Conservation (phyloP, 345 rosid genomes). For the Acer campestre region DNA sequence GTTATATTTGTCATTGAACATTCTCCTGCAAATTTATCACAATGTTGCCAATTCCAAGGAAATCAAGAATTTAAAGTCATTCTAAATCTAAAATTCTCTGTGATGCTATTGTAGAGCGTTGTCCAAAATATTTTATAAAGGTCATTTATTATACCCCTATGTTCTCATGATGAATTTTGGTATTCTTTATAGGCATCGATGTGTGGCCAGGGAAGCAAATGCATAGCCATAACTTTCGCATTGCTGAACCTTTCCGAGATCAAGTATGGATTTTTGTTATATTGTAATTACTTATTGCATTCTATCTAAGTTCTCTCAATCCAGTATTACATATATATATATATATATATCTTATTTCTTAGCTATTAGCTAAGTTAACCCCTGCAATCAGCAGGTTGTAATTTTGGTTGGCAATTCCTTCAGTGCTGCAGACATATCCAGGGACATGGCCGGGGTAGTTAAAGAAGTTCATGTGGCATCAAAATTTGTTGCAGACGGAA, state of each 20-base stretch:
- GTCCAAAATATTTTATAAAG: not conserved
- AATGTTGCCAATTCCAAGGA: not conserved
- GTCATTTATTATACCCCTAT: not conserved
- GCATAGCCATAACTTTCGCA: constrained; percentile 84
- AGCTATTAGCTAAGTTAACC: not conserved
- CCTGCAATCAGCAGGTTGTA: constrained; percentile 48
- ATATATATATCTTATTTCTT: not conserved
- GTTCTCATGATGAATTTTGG: not conserved
- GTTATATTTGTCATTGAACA: not conserved
- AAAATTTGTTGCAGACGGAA: constrained; percentile 52
- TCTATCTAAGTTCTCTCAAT: not conserved
- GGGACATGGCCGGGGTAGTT: constrained; percentile 63
- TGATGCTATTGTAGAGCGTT: not conserved
- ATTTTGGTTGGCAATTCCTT: constrained; percentile 69
- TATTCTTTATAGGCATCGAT: constrained; percentile 48
- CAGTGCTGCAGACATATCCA: constrained; percentile 76
- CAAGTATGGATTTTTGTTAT: constrained; percentile 35
- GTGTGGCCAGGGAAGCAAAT: constrained; percentile 90
- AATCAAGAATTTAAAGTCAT: not conserved
- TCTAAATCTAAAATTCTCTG: not conserved
- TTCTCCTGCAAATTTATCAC: not conserved
- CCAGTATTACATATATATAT: not conserved
- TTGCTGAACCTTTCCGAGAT: constrained; percentile 61
- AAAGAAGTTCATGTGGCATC: constrained; percentile 82
- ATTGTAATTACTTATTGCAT: not conserved